Percentiles rank a stretch among this genome's conserved stretches.
These are phyloP conservation scores for Penicillium olsonii DNA, from an alignment of 2,329 filamentous ascomycete genomes.

Conservation along the genomic window DNA sequence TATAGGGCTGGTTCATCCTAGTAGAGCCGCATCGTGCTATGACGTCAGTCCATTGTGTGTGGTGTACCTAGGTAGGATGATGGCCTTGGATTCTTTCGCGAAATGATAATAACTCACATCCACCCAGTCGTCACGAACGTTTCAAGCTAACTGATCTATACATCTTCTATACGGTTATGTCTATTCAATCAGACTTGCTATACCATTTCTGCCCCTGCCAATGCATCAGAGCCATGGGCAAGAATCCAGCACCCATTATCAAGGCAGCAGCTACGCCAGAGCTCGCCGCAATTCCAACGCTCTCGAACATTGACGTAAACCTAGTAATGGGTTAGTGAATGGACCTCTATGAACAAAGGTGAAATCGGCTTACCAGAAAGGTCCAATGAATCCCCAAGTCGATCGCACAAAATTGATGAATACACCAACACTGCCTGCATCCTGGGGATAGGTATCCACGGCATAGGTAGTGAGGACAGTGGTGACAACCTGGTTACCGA, in stretches of 20 bases:
- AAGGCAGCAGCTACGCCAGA: conserved; percentile 29
- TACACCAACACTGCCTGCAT: conserved; percentile 59
- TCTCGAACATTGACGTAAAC: conserved; percentile 37
- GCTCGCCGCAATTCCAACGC: conserved; percentile 32
- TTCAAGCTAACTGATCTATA: too few relatives aligned
- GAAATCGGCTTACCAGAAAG: conserved; percentile 32
- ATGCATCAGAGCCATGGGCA: conserved; percentile 31
- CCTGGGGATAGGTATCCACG: conserved; percentile 58
- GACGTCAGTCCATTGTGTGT: too few relatives aligned
- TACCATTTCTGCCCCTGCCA: conserved; percentile 39
- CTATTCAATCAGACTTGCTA: background rate
- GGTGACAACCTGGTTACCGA: conserved; percentile 64
- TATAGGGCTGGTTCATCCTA: too few relatives aligned
- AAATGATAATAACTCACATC: too few relatives aligned
- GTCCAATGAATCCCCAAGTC: conserved; percentile 38
- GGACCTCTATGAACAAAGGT: background rate
- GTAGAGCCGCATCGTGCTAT: too few relatives aligned
- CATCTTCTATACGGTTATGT: too few relatives aligned
- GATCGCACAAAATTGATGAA: conserved; percentile 59
- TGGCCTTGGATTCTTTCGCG: too few relatives aligned
- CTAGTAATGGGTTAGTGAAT: conserved; percentile 9
- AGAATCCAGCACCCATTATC: conserved; percentile 31
- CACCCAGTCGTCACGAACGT: too few relatives aligned
- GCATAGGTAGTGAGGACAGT: conserved; percentile 62
- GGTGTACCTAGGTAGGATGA: too few relatives aligned